Conservation (phyloP, 2,329 filamentous ascomycete genomes). For the Tolypocladium pustulatum region DNA sequence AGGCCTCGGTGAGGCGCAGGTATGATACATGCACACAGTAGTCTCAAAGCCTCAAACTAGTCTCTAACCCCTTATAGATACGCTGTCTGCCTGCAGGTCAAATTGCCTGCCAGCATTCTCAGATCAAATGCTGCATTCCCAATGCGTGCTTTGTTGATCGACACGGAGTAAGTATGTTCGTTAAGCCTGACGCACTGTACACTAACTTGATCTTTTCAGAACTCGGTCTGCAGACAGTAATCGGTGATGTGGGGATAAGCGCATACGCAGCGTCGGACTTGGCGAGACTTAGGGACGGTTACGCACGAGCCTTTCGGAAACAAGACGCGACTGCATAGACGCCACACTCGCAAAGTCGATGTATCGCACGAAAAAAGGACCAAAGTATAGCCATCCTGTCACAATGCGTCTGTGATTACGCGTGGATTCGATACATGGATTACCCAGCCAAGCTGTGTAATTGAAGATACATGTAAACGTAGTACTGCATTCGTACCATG, state of each 20-base stretch:
- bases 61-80: not conserved
- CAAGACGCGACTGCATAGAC: not conserved
- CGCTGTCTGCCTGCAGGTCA: not conserved
- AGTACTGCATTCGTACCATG: too few species aligned
- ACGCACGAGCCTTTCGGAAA: too few species aligned
- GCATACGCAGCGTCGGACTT: too few species aligned
- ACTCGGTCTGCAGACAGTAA: not conserved
- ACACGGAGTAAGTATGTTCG: not conserved
- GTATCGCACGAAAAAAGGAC: too few species aligned
- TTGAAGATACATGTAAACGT: too few species aligned
- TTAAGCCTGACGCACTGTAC: not conserved
- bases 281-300: too few species aligned
- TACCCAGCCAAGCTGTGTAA: too few species aligned
- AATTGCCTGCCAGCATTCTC: not conserved
- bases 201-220: not conserved
- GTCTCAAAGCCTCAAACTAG: not conserved
- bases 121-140: not conserved
- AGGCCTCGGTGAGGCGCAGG: not conserved
- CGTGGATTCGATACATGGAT: too few species aligned
- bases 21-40: not conserved
- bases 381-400: too few species aligned
- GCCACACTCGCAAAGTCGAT: too few species aligned
- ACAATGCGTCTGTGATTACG: too few species aligned
- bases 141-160: not conserved
- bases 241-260: not conserved